Conservation (phyloP, 345 rosid species). For the Salix koriyanagi region DNA sequence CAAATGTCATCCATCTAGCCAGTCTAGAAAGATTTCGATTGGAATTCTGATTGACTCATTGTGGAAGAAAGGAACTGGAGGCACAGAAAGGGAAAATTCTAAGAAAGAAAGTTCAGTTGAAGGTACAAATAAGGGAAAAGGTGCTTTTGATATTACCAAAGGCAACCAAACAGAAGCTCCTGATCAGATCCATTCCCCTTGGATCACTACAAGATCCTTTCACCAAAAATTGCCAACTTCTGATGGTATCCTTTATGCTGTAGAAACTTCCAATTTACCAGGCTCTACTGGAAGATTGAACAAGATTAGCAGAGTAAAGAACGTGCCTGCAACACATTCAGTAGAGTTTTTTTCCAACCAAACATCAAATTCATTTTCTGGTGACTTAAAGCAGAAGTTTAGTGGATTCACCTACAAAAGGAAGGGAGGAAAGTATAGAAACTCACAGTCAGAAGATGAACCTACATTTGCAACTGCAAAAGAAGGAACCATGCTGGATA, state of each 20-base stretch:
- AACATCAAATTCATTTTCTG: slow-evolving; percentile 34
- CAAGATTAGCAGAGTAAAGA: slow-evolving; percentile 33
- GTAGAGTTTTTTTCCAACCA: slow-evolving; percentile 32
- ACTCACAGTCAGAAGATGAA: slow-evolving; percentile 42
- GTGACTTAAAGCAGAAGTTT: slow-evolving; percentile 27
- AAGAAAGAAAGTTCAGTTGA: slow-evolving; percentile 25
- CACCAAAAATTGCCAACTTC: slow-evolving; percentile 32
- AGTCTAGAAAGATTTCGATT: slow-evolving; percentile 73
- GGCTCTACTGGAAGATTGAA: slow-evolving; percentile 30
- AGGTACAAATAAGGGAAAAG: slow-evolving; percentile 27
- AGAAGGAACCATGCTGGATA: slow-evolving; percentile 32
- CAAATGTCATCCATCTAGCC: slow-evolving; percentile 54
- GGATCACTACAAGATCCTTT: slow-evolving; percentile 49
- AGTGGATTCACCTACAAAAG: slow-evolving; percentile 37
- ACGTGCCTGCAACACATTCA: slow-evolving; percentile 28
- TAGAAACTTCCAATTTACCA: slow-evolving; percentile 32
- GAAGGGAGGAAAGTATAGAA: slow-evolving; percentile 32
- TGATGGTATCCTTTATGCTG: slow-evolving; percentile 26
- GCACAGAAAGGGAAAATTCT: slow-evolving; percentile 30
- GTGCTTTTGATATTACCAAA: slow-evolving; percentile 25
- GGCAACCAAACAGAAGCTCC: slow-evolving; percentile 36
- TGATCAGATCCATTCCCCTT: slow-evolving; percentile 48
- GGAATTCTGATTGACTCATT: slow-evolving; percentile 60
- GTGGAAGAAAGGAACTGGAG: slow-evolving; percentile 36
- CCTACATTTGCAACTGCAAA: slow-evolving; percentile 40